These are phyloP conservation scores for Pythium guiyangense DNA, from an alignment of 352 stramenopile genomes.

Conservation along the genomic window DNA sequence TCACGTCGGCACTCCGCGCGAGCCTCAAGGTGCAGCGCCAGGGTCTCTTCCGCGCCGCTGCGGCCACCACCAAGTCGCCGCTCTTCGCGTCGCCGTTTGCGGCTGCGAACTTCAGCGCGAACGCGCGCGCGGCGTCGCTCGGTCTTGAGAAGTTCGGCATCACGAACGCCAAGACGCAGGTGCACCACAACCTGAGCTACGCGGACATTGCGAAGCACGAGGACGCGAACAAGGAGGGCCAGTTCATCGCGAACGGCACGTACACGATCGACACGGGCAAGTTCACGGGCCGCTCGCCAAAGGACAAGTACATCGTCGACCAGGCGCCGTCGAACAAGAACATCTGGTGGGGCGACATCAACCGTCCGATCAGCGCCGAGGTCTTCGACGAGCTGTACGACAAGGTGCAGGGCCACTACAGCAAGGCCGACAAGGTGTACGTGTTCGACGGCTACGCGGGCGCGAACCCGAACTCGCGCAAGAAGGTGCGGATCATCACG, in stretches of 20 bases:
- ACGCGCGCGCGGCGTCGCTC: constrained; percentile 37
- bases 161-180: constrained; percentile 82
- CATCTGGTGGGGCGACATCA: constrained; percentile 97
- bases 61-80: constrained; percentile 13
- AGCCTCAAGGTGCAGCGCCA: constrained; percentile 56
- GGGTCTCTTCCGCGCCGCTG: constrained; percentile 27
- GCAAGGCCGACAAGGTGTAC: constrained; percentile 90
- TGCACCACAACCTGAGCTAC: constrained; percentile 96
- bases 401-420: constrained; percentile 93
- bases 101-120: constrained; percentile 36
- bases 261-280: constrained; percentile 98
- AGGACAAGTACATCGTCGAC: constrained; percentile 98
- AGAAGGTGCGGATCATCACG: constrained; percentile 97
- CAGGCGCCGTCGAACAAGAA: constrained; percentile 90
- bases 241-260: constrained; percentile 89
- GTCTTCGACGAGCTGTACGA: constrained; percentile 96
- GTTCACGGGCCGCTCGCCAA: constrained; percentile 97
- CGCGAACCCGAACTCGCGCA: constrained; percentile 88
- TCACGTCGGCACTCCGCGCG: constrained; percentile 49
- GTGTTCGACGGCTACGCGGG: constrained; percentile 96
- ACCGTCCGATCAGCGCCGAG: constrained; percentile 90
- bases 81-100: constrained; percentile 22
- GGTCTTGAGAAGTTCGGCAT: constrained; percentile 90
- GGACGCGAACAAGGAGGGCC: constrained; percentile 90
- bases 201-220: constrained; percentile 95